Conservation (phyloP, 2,329 filamentous ascomycete genomes). For the Tolypocladium sp. region DNA sequence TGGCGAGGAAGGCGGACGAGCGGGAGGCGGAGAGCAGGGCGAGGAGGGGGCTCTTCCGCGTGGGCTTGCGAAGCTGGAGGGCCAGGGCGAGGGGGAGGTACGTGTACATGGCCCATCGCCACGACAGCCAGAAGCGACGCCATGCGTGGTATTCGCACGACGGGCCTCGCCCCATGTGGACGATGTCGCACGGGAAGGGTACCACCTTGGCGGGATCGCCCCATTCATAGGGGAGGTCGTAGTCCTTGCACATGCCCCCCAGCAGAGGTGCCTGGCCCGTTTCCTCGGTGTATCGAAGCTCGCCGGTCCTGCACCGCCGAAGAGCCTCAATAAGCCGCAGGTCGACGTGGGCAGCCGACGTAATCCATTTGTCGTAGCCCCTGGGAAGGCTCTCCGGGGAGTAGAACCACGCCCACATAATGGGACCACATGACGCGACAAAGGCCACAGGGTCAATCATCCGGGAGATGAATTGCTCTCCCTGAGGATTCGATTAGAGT, state of each 20-base stretch:
- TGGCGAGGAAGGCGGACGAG: constrained; percentile 68
- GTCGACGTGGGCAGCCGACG: constrained; percentile 67
- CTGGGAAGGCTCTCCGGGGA: constrained; percentile 58
- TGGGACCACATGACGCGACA: constrained; percentile 58
- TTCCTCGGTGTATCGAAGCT: constrained; percentile 64
- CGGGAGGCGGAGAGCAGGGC: constrained; percentile 54
- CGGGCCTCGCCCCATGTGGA: constrained; percentile 69
- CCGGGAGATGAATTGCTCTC: constrained; percentile 23
- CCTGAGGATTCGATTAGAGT: constrained; percentile 9
- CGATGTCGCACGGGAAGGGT: constrained; percentile 74
- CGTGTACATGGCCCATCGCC: constrained; percentile 64
- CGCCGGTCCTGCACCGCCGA: constrained; percentile 52
- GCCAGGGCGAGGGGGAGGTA: constrained; percentile 68
- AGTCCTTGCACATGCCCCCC: constrained; percentile 62
- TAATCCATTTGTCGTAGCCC: constrained; percentile 76
- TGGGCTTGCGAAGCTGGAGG: constrained; percentile 44
- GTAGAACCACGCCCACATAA: constrained; percentile 92
- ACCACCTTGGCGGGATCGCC: constrained; percentile 61
- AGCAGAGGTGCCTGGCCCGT: constrained; percentile 62
- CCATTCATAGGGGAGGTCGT: constrained; percentile 57
- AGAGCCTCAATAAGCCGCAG: constrained; percentile 64
- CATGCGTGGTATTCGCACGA: constrained; percentile 68
- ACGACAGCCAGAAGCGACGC: constrained; percentile 58
- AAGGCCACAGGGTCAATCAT: constrained; percentile 61
- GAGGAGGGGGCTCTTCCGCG: constrained; percentile 33